Evolutionary conservation across 148 eudicot genomes (phyloP).

Genomic region (Cornus suecica): DNA sequence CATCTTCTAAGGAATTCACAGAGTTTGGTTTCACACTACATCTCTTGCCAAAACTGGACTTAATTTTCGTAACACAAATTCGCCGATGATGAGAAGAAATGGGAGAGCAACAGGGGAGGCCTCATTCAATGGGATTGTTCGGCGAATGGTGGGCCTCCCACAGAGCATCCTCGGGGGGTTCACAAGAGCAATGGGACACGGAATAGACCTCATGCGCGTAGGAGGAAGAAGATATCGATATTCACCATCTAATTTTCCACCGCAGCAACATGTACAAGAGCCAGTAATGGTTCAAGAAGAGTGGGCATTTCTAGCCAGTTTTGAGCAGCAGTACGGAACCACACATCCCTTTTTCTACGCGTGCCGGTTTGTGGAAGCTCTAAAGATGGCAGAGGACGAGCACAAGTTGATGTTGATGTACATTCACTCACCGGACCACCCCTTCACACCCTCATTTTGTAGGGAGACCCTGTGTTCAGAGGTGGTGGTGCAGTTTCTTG

Average conservation of each 20-base stretch:
- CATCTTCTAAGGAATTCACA: background rate
- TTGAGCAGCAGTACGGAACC: constrained; percentile 64
- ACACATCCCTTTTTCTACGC: constrained; percentile 83
- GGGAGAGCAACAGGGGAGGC: constrained; percentile 36
- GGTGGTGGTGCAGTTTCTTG: constrained; percentile 69
- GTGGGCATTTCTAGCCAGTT: constrained; percentile 62
- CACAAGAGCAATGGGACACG: constrained; percentile 63
- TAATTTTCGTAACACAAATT: background rate
- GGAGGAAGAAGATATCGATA: constrained; percentile 45
- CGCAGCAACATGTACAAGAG: constrained; percentile 19
- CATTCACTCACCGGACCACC: constrained; percentile 79
- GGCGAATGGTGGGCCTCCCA: constrained; percentile 70
- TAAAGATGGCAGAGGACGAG: constrained; percentile 68
- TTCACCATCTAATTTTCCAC: constrained; percentile 29
- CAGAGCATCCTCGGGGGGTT: constrained; percentile 62
- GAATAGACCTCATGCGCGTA: constrained; percentile 43
- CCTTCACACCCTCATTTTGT: constrained; percentile 61
- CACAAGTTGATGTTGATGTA: constrained; percentile 71
- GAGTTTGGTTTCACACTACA: background rate
- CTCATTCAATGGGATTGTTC: constrained; percentile 29
- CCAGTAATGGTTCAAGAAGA: constrained; percentile 37
- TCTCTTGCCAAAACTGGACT: background rate
- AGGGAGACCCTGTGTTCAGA: constrained; percentile 69
- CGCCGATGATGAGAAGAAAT: constrained; percentile 34
- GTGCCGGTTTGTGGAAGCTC: constrained; percentile 60